Base-by-base conservation (phyloP, 345 rosid species). In the Moringa oleifera region DNA sequence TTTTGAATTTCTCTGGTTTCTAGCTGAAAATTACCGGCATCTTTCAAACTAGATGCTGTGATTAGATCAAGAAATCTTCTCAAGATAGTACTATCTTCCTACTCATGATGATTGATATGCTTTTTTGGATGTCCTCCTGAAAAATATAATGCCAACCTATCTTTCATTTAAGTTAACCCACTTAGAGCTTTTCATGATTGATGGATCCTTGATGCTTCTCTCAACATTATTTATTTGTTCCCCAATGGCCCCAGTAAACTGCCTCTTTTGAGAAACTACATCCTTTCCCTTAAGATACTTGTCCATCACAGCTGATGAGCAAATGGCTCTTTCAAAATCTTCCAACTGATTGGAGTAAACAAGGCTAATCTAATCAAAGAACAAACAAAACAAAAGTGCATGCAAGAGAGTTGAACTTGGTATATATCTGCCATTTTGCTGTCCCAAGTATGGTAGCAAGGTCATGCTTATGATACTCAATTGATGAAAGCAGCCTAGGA, bases 401-500 rank as follows among this genome's bases (percentile, higher is more conserved):
- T n/a, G n/a, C n/a, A n/a, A 20, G n/a, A 51, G n/a, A 51, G 23
- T 0, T 51, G 13, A 51, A 51, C 22, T 19, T 51, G 15, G 7
- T 16, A 71, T n/a, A 21, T 68, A 77, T 85, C 85, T 83, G 85
- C 88, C 88, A 83, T 75, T 76, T 80, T 70, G 85, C 69, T 18
- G 83, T 81, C 66, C 79, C 88, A 47, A 83, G 76, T 20, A 72
- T 74, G 18, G 85, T 83, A 13, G 72, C 81, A 61, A 83, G 81
- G 60, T 83, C 88, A 5, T 83, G 81, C 60, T 59, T 80, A 62
- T 78, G 83, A 71, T 67, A 76, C 56, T 77, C 77, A 51, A 76
- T 72, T 7, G 79, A 66, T 9, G 69, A 22, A 50, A 66, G 79
- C 55, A 80, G 69, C 72, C 68, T 74, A 4, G 68, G 77, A 47